phyloP scores from a whole-genome alignment of 108 stramenopile genomes.

The Conticribra guillardii region DNA sequence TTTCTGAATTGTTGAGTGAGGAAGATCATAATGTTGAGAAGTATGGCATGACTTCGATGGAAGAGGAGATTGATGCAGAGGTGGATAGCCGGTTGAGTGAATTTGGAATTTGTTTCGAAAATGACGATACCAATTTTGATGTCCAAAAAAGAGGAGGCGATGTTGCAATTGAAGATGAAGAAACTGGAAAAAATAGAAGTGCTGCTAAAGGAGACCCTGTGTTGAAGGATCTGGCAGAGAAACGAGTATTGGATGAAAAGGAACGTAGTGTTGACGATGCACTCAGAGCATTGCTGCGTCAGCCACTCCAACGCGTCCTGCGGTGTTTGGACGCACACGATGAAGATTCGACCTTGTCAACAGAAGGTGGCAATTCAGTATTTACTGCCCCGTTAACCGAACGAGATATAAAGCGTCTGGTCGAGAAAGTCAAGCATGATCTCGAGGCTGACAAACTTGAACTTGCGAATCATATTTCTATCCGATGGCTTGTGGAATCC shows the following conservation, averaged over 20 bases:
- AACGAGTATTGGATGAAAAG: not conserved
- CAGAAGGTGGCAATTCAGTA: not conserved
- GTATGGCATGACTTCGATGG: constrained; percentile 9
- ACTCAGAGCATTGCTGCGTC: constrained; percentile 15
- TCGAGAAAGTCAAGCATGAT: constrained; percentile 1
- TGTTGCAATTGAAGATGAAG: not conserved
- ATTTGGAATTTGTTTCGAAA: constrained; percentile 16
- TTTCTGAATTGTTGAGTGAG: constrained; percentile 12
- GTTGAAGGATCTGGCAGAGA: constrained; percentile 22
- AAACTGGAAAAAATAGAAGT: not conserved
- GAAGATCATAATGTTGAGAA: constrained; percentile 20
- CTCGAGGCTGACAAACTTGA: constrained; percentile 14
- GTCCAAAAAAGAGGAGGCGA: not conserved
- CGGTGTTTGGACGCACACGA: not conserved
- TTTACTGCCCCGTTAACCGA: constrained; percentile 10
- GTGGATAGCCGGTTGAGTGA: constrained; percentile 9
- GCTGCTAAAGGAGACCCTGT: constrained; percentile 17
- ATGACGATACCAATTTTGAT: not conserved
- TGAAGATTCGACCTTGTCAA: constrained; percentile 2
- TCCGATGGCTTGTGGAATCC: constrained; percentile 15
- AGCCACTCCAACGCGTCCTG: constrained; percentile 25
- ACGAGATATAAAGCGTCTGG: constrained; percentile 3
- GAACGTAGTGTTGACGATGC: constrained; percentile 15
- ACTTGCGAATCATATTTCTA: constrained; percentile 22
- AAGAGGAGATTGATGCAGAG: constrained; percentile 18